Conservation (phyloP, 108 stramenopile species). For the Cyclotella choctawhatcheeana region DNA sequence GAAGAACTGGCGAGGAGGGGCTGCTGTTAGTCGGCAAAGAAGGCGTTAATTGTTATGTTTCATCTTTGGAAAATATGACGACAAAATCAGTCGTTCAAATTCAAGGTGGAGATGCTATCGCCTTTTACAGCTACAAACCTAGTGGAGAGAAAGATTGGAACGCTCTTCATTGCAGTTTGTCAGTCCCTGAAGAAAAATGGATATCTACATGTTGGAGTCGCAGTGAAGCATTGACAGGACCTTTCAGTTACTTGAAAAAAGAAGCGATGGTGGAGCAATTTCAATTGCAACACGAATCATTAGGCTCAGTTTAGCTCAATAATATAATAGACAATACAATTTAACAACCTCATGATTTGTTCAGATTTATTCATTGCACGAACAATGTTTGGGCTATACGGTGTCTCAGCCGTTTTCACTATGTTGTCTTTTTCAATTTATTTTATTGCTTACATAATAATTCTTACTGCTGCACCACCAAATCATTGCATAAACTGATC, state of each 20-base stretch:
- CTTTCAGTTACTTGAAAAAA: conserved; percentile 32
- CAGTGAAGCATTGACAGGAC: conserved; percentile 37
- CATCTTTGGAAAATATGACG: not conserved
- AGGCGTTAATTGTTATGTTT: conserved; percentile 4
- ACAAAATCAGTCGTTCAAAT: conserved; percentile 33
- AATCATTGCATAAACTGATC: not conserved
- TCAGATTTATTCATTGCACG: not conserved
- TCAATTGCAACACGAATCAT: not conserved
- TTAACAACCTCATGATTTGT: not conserved
- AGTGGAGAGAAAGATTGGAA: conserved; percentile 37
- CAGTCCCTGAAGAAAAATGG: conserved; percentile 49
- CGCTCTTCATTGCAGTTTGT: conserved; percentile 38
- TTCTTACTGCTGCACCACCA: too few relatives aligned
- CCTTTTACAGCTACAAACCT: conserved; percentile 51
- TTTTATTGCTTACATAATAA: too few relatives aligned
- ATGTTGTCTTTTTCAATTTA: too few relatives aligned
- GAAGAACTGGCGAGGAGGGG: conserved; percentile 31
- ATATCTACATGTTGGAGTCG: conserved; percentile 53
- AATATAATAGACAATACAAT: too few relatives aligned
- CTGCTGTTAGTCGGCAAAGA: conserved; percentile 47
- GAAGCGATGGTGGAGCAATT: conserved; percentile 13
- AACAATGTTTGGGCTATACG: too few relatives aligned
- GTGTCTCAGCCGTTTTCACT: too few relatives aligned
- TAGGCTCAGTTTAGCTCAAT: not conserved
- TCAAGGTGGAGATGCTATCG: conserved; percentile 53